phyloP scores from a whole-genome alignment of 106 monocot genomes.

The Dioscorea alata region DNA sequence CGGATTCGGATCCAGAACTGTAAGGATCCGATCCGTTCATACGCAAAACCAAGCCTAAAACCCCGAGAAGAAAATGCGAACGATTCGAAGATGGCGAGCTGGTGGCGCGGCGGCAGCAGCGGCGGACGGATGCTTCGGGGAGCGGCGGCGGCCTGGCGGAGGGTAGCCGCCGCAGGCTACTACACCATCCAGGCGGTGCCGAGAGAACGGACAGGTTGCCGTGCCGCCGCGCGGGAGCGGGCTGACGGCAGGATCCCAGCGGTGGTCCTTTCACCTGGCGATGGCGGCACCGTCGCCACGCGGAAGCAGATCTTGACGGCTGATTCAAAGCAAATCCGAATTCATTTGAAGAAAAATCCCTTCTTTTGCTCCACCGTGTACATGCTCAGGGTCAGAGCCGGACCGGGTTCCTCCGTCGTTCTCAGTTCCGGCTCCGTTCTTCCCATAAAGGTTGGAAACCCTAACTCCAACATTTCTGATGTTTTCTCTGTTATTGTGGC shows the following conservation, averaged over 20 bases:
- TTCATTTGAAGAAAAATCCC: conserved; percentile 43
- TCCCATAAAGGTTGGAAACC: conserved; percentile 47
- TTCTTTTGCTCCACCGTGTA: conserved; percentile 77
- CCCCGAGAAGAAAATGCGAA: too few species aligned
- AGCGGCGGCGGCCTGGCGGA: conserved; percentile 2
- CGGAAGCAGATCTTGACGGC: conserved; percentile 59
- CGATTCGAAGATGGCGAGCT: background rate
- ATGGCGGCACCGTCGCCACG: conserved; percentile 17
- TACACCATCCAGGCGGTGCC: conserved; percentile 87
- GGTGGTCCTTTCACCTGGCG: conserved; percentile 38
- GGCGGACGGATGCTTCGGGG: conserved; percentile 9
- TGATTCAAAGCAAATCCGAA: conserved; percentile 57
- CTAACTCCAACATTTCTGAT: background rate
- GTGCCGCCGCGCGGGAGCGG: conserved; percentile 64
- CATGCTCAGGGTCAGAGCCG: conserved; percentile 63
- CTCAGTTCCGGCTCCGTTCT: conserved; percentile 73
- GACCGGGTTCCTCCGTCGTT: conserved; percentile 52
- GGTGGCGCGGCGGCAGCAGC: conserved; percentile 18
- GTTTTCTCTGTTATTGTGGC: background rate
- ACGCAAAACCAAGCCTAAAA: background rate
- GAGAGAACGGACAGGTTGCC: conserved; percentile 49
- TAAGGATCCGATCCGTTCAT: too few species aligned
- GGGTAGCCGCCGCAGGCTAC: conserved; percentile 17
- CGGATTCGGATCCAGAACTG: too few species aligned
- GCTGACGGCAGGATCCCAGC: conserved; percentile 60